These are phyloP conservation scores for Pseudonitzschia delicatissima DNA, from an alignment of 108 stramenopile species.

Conservation along the genomic window DNA sequence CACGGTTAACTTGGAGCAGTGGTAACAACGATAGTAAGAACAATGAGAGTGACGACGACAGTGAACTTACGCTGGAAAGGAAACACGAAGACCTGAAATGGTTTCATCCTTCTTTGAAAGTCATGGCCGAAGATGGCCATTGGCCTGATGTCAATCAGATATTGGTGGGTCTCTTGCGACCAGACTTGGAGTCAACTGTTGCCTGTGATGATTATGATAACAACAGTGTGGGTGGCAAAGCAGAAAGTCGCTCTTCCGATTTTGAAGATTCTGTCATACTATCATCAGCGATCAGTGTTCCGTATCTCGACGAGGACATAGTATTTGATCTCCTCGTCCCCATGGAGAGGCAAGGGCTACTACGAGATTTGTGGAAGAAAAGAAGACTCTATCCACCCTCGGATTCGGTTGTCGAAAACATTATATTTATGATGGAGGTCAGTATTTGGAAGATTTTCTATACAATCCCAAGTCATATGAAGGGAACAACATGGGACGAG, in stretches of 20 bases:
- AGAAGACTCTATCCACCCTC: background rate
- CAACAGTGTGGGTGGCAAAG: background rate
- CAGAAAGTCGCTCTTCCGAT: background rate
- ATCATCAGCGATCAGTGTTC: background rate
- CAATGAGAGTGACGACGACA: background rate
- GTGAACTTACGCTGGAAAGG: background rate
- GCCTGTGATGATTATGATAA: background rate
- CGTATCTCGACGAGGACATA: background rate
- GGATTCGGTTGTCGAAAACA: background rate
- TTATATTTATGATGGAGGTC: conserved; percentile 8
- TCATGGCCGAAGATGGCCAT: background rate
- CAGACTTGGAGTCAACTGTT: background rate
- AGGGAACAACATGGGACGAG: background rate
- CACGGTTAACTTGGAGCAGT: background rate
- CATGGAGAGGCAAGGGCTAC: background rate
- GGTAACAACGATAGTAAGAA: background rate
- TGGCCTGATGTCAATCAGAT: conserved; percentile 11
- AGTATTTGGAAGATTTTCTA: conserved; percentile 19
- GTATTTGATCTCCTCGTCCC: background rate
- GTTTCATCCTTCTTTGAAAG: conserved; percentile 7
- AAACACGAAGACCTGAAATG: background rate
- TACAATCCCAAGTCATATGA: background rate
- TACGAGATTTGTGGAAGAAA: background rate
- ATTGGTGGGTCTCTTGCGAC: background rate
- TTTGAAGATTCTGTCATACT: background rate